Base-by-base conservation (phyloP, 192 early-diverging fungal species). In the Rhizophlyctis rosea region DNA sequence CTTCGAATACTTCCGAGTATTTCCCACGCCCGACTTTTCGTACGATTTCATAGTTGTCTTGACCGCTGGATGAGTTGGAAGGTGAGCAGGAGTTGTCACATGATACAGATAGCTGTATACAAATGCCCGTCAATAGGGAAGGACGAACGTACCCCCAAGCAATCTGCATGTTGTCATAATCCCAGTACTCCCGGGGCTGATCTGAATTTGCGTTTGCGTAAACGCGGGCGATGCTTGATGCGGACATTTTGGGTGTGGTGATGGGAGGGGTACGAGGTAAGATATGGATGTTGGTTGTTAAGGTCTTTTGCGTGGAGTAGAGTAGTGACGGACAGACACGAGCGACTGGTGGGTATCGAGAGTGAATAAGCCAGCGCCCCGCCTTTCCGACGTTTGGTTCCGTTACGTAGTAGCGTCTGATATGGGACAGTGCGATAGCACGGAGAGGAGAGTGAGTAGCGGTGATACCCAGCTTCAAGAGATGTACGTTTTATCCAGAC, bases 1-100 rank as follows among this genome's bases (percentile, higher is more conserved):
- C 96, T 76, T 99, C 95, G 83, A 99, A 99, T 25, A 99, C 96
- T 70, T 99, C 96, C 1, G 92, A 95, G 83, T 99, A 99, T 77
- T 99, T 99, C 50, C 96, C 96, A 55, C 96, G 91, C 28, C 96
- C 96, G 55, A 99, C 88, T 76, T 99, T 99, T 52, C 92, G 86
- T 30, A 97, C 83, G 53, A 99, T 93, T 79, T 99, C 96, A 74
- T 99, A 99, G 78, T 93, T 94, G 55, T 95, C 94, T 73, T 95
- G 94, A 48, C 78, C 80, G 56, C 90, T 90, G 34, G 18, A n/a
- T n/a, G n/a, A n/a, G n/a, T n/a, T n/a, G 7, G 51, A 25, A 56
- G 32, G 14, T 29, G 47, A 13, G 14, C 27, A 1, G 57, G 9
- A 27, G 13, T 5, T 9, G 33, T 9, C 57, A 59, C 5, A 50